Conservation (phyloP, 805 yeast species). For the Metschnikowia continentalis region DNA sequence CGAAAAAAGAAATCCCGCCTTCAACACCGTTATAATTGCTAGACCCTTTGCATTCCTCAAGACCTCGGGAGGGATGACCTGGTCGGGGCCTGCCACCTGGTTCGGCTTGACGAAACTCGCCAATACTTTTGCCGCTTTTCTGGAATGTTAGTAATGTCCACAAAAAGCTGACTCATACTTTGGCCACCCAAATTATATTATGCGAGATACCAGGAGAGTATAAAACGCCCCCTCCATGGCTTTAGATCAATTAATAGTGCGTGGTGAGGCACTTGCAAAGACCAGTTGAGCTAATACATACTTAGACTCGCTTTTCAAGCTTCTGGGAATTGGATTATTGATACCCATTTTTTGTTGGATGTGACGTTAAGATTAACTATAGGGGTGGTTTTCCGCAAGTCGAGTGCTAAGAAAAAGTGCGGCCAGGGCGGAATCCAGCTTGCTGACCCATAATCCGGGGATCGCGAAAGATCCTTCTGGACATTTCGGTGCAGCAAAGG, state of each 20-base stretch:
- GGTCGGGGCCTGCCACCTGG: slow-evolving; percentile 83
- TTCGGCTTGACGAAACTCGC: slow-evolving; percentile 92
- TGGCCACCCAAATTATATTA: background rate
- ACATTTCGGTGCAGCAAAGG: background rate
- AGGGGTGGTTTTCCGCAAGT: slow-evolving; percentile 1
- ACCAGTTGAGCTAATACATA: slow-evolving; percentile 37
- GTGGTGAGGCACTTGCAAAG: background rate
- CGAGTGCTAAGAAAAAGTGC: slow-evolving; percentile 1
- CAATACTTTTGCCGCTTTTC: slow-evolving; percentile 90
- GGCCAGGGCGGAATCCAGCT: background rate
- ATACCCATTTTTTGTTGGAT: slow-evolving; percentile 41
- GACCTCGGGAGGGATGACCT: slow-evolving; percentile 84
- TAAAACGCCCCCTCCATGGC: background rate
- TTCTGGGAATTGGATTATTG: slow-evolving; percentile 93
- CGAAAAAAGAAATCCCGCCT: slow-evolving; percentile 93
- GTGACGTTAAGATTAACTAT: background rate
- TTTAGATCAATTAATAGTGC: too few species aligned
- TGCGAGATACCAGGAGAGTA: background rate
- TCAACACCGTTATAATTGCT: slow-evolving; percentile 87
- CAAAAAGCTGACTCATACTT: background rate
- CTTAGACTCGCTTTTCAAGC: slow-evolving; percentile 81
- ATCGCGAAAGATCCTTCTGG: background rate
- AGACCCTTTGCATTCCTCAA: slow-evolving; percentile 88
- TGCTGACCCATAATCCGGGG: slow-evolving; percentile 5
- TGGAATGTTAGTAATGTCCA: slow-evolving; percentile 18